A percentile compares a stretch with the other conserved stretches of the same genome.
Evolutionary conservation across 106 monocot species (phyloP).

Genomic region (Dendrobium catenatum): DNA sequence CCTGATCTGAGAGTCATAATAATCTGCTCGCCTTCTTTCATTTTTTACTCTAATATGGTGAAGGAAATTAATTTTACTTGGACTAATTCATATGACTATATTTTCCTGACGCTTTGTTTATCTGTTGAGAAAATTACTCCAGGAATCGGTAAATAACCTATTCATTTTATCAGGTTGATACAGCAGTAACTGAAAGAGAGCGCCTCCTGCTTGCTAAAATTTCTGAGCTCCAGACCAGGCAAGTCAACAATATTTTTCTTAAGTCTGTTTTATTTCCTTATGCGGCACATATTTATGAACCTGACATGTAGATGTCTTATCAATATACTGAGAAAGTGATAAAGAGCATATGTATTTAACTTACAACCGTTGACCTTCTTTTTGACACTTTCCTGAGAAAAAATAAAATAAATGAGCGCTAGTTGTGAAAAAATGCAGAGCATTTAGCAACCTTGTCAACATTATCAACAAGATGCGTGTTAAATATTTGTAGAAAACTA

Average conservation of each 20-base stretch:
- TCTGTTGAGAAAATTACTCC: not conserved
- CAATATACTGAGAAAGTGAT: not conserved
- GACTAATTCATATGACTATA: not conserved
- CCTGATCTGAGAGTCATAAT: not conserved
- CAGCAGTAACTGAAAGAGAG: constrained; percentile 66
- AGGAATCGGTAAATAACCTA: constrained; percentile 6
- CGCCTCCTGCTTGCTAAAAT: constrained; percentile 69
- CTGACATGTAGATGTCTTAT: not conserved
- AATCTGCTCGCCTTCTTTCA: not conserved
- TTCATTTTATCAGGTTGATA: constrained; percentile 28
- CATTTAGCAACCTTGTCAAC: not conserved
- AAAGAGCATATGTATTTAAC: not conserved
- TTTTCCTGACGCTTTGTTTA: not conserved
- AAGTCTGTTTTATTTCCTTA: not conserved
- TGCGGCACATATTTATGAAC: not conserved
- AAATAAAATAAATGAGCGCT: not conserved
- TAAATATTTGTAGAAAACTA: not conserved
- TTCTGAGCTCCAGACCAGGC: constrained; percentile 82
- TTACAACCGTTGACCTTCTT: not conserved
- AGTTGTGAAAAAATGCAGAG: too few species aligned
- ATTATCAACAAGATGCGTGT: not conserved
- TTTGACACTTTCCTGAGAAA: not conserved
- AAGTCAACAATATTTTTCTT: constrained; percentile 6
- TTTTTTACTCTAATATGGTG: not conserved
- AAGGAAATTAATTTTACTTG: not conserved